Conservation (phyloP, 768 basidiomycete genomes). For the Pleurotus eryngii region DNA sequence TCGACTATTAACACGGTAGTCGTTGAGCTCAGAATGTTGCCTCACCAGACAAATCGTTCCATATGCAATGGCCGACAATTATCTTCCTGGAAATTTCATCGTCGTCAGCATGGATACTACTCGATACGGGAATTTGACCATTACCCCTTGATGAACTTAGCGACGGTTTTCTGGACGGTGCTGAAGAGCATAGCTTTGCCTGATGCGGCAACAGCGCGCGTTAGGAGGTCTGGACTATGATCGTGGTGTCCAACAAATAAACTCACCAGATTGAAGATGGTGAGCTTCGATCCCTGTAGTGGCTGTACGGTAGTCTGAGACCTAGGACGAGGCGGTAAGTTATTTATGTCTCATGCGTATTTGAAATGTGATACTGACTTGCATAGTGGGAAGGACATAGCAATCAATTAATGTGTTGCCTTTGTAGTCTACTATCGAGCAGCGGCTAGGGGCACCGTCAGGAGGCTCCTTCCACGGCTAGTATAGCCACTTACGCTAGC, state of each 20-base stretch:
- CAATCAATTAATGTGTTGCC: constrained; percentile 61
- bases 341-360: not conserved
- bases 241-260: not conserved
- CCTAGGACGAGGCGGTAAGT: constrained; percentile 26
- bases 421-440: constrained; percentile 51
- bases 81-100: not conserved
- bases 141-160: constrained; percentile 65
- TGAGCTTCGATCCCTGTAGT: constrained; percentile 52
- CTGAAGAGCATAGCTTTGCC: constrained; percentile 54
- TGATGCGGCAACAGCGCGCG: constrained; percentile 17
- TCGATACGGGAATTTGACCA: constrained; percentile 22
- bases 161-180: constrained; percentile 63
- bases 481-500: constrained; percentile 59
- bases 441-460: constrained; percentile 27
- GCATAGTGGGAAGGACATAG: constrained; percentile 62
- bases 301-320: constrained; percentile 70
- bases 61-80: constrained; percentile 68
- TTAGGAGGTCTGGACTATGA: not conserved
- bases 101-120: no score
- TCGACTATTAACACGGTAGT: constrained; percentile 5
- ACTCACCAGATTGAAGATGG: constrained; percentile 37
- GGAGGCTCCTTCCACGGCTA: not conserved
- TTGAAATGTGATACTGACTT: constrained; percentile 21
- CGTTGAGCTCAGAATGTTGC: not conserved
- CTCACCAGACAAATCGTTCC: constrained; percentile 78